These are phyloP conservation scores for Nannochloris sp. DNA, from an alignment of 139 green algal species.

Conservation along the genomic window DNA sequence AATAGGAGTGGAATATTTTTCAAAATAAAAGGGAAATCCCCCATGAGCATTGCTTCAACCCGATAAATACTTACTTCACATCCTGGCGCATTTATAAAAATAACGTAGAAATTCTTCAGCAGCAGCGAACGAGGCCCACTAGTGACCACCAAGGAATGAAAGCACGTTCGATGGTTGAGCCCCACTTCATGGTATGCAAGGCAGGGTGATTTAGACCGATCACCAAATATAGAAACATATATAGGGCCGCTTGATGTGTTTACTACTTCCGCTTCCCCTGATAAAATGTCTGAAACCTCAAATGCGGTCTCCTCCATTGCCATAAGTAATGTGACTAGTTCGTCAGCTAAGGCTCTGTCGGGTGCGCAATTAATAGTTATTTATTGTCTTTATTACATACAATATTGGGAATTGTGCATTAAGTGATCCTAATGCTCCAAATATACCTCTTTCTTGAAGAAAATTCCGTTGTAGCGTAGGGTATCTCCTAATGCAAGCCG, in stretches of 20 bases:
- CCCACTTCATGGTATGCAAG: constrained; percentile 39
- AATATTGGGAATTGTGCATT: too few relatives aligned
- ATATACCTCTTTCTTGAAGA: too few relatives aligned
- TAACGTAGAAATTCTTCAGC: constrained; percentile 33
- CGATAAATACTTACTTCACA: constrained; percentile 23
- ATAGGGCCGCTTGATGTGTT: constrained; percentile 17
- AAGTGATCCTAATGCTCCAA: too few relatives aligned
- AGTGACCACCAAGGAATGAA: constrained; percentile 28
- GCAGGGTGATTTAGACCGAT: constrained; percentile 22
- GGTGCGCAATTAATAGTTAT: too few relatives aligned
- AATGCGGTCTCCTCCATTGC: not conserved
- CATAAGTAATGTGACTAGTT: not conserved
- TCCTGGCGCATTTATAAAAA: constrained; percentile 34
- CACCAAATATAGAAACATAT: constrained; percentile 21
- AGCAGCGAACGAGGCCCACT: constrained; percentile 14
- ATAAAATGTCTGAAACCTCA: not conserved
- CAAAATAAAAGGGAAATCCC: not conserved
- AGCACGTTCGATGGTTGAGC: constrained; percentile 39
- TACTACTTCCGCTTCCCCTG: constrained; percentile 2
- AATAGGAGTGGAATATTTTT: not conserved
- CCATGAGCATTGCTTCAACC: too few relatives aligned
- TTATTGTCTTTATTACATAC: too few relatives aligned
- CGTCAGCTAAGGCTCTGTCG: not conserved
- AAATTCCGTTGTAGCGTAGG: too few relatives aligned
- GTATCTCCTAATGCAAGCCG: too few relatives aligned